Evolutionary conservation across 148 eudicot species (phyloP), one percentile per base, ranked within the genome.

Genomic region (Tetragonia tetragonoides): DNA sequence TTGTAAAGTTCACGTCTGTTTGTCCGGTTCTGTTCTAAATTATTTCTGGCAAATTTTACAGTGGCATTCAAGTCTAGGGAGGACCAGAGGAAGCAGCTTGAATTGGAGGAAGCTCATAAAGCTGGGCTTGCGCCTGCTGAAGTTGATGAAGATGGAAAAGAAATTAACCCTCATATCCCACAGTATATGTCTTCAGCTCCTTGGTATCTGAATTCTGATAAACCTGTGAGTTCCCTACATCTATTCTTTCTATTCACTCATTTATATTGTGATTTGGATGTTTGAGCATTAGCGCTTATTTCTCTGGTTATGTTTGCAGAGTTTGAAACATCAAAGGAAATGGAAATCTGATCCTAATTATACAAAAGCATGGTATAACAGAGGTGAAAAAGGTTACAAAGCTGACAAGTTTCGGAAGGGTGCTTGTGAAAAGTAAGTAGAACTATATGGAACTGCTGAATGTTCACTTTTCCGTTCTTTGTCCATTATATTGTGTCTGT

Each of bases 141-240:
- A 81, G 91, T 92, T 17, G 98, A 95, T 70, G 97, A 91, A 80
- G 95, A 95, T 88, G 98, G 98, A 73, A 95, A 95, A 82, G 98
- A 95, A 87, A 95, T 95, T 67, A 95, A 95, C 56, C 98, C 98
- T 81, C 98, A 95, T 49, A 95, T 95, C 78, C 98, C 98, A 7
- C 97, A 92, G 90, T 95, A 89, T 86, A 95, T 92, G 97, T 92
- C 98, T 14, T 91, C 97, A 56, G 98, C 98, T n/a, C 98, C 97
- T 75, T 95, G 97, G 97, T 95, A 95, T 86, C 90, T 91, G 59
- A 95, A 95, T 84, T 85, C 96, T 10, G 92, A 95, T 78, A 89
- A 85, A 77, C 98, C 98, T 72, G 96, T 93, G 84, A 78, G 97
- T 78, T 79, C 3, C 69, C 34, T 68, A 10, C 16, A 6, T 57